Evolutionary conservation across 2,329 filamentous ascomycete genomes (phyloP).

Genomic region (Aspergillus ustus): DNA sequence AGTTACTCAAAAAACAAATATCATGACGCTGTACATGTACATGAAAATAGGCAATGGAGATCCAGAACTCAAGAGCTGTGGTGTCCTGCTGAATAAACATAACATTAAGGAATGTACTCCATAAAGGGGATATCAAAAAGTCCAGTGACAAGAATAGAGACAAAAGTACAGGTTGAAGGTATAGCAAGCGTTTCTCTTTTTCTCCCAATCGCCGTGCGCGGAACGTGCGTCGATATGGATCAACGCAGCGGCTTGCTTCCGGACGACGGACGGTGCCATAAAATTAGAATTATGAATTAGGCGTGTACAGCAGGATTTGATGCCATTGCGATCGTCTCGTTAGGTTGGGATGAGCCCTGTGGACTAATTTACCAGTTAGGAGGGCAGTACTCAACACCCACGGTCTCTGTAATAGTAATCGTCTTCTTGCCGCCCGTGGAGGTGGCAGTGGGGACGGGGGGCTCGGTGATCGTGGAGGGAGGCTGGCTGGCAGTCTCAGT

Average conservation of each 20-base stretch:
- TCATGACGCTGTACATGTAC: constrained; percentile 15
- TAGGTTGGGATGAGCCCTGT: constrained; percentile 20
- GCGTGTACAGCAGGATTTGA: constrained; percentile 36
- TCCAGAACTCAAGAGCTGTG: background rate
- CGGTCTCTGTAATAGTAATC: constrained; percentile 32
- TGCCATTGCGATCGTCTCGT: constrained; percentile 32
- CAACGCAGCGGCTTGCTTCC: constrained; percentile 1
- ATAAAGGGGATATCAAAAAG: constrained; percentile 30
- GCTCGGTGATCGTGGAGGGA: constrained; percentile 14
- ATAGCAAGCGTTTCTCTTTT: constrained; percentile 13
- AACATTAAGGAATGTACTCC: constrained; percentile 35
- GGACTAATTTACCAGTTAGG: constrained; percentile 16
- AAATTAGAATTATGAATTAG: constrained; percentile 41
- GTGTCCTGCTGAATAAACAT: constrained; percentile 3
- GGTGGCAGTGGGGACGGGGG: constrained; percentile 24
- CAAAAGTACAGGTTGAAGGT: constrained; percentile 17
- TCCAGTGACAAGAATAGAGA: constrained; percentile 22
- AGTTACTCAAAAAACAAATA: background rate
- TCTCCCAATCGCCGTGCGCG: background rate
- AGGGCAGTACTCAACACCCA: constrained; percentile 28
- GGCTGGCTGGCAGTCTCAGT: constrained; percentile 5
- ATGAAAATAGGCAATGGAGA: background rate
- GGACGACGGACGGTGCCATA: constrained; percentile 7
- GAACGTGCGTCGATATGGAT: background rate
- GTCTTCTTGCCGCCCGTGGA: constrained; percentile 21